A percentile compares a stretch with the other conserved stretches of the same genome.
These are phyloP conservation scores for Paecilomyces niveus DNA, from an alignment of 2,329 filamentous ascomycete species.

Conservation along the genomic window DNA sequence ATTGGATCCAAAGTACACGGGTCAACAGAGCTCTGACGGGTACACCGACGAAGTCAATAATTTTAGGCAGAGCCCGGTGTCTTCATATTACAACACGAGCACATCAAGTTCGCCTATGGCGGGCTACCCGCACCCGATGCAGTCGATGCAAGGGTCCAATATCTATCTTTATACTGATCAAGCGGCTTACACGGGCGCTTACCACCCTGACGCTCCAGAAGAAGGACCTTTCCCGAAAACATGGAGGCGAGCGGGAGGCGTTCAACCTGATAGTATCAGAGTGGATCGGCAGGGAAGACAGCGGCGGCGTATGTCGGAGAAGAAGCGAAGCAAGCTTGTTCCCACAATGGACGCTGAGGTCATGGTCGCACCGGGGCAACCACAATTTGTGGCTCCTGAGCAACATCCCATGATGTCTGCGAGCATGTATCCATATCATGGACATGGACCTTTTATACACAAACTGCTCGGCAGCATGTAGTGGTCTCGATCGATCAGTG, in stretches of 20 bases:
- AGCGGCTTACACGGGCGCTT: slow-evolving; percentile 12
- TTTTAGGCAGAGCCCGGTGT: slow-evolving; percentile 12
- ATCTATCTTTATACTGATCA: slow-evolving; percentile 10
- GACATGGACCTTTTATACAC: slow-evolving; percentile 13
- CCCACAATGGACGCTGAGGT: not conserved
- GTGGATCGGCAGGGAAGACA: slow-evolving; percentile 12
- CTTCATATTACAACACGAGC: slow-evolving; percentile 18
- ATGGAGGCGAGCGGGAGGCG: slow-evolving; percentile 22
- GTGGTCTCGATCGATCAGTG: not conserved
- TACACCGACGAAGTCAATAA: not conserved
- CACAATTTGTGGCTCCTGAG: slow-evolving; percentile 1
- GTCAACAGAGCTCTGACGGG: not conserved
- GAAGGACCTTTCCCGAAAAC: slow-evolving; percentile 8
- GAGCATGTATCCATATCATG: slow-evolving; percentile 19
- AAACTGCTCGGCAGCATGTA: slow-evolving; percentile 15
- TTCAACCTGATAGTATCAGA: slow-evolving; percentile 5
- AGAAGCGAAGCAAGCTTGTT: slow-evolving; percentile 6
- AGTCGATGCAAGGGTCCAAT: slow-evolving; percentile 16
- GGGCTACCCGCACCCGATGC: slow-evolving; percentile 18
- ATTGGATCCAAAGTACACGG: slow-evolving; percentile 10
- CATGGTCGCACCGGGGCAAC: slow-evolving; percentile 2
- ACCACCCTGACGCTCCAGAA: slow-evolving; percentile 7
- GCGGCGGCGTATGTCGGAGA: slow-evolving; percentile 10
- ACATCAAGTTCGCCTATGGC: slow-evolving; percentile 15
- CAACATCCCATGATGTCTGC: slow-evolving; percentile 22